Conservation (phyloP, 2,329 filamentous ascomycete species). For the Epichloe gansuensis region DNA sequence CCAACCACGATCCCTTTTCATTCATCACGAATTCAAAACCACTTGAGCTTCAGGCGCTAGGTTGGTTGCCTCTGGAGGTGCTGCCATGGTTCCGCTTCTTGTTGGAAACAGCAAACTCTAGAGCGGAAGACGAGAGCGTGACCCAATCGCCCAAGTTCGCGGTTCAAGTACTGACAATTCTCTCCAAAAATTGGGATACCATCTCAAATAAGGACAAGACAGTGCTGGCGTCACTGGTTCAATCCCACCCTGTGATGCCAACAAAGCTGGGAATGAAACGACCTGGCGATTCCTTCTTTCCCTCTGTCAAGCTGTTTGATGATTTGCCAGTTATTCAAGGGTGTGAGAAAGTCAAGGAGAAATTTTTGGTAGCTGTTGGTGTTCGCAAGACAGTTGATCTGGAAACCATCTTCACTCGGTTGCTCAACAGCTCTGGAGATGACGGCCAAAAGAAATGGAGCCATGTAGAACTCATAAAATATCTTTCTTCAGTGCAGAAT, state of each 20-base stretch:
- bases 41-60: slow-evolving; percentile 63
- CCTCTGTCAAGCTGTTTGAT: slow-evolving; percentile 87
- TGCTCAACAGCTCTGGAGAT: slow-evolving; percentile 51
- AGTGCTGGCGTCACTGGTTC: slow-evolving; percentile 52
- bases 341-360: slow-evolving; percentile 76
- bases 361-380: slow-evolving; percentile 70
- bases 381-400: slow-evolving; percentile 91
- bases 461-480: slow-evolving; percentile 88
- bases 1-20: slow-evolving; percentile 69
- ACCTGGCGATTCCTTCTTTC: slow-evolving; percentile 80
- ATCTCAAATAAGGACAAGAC: slow-evolving; percentile 54
- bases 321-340: slow-evolving; percentile 74
- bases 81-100: slow-evolving; percentile 78
- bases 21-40: slow-evolving; percentile 60
- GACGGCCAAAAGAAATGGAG: slow-evolving; percentile 62
- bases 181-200: slow-evolving; percentile 88
- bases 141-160: slow-evolving; percentile 64
- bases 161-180: slow-evolving; percentile 59
- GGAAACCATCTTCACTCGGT: slow-evolving; percentile 79
- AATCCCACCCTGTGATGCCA: slow-evolving; percentile 64
- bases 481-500: slow-evolving; percentile 75
- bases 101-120: slow-evolving; percentile 51
- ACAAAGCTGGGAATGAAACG: slow-evolving; percentile 84
- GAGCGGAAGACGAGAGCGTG: slow-evolving; percentile 53
- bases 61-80: slow-evolving; percentile 77